These are phyloP conservation scores for Blastomyces parvus DNA, from an alignment of 2,329 filamentous ascomycete genomes.

Conservation along the genomic window DNA sequence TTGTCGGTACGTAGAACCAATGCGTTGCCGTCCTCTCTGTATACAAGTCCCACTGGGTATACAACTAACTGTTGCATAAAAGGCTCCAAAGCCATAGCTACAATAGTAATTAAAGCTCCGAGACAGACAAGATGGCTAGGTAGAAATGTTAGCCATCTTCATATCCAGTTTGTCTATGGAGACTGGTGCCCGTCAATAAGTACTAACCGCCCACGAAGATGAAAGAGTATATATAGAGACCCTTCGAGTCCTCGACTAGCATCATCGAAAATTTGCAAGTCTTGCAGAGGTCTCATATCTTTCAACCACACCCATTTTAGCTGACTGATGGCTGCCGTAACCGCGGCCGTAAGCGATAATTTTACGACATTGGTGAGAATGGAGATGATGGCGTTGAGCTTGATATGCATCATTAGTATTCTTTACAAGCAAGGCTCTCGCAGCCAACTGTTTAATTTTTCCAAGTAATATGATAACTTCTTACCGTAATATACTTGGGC, in stretches of 20 bases:
- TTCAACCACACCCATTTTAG: constrained; percentile 29
- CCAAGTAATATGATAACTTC: background rate
- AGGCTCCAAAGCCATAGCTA: background rate
- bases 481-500: background rate
- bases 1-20: background rate
- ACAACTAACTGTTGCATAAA: constrained; percentile 1
- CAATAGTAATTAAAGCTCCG: background rate
- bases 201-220: background rate
- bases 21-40: background rate
- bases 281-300: constrained; percentile 15
- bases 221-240: background rate
- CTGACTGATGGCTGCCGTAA: constrained; percentile 28
- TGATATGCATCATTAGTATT: background rate
- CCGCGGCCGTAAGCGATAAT: constrained; percentile 23
- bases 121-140: constrained; percentile 2
- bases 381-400: constrained; percentile 27
- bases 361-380: constrained; percentile 27
- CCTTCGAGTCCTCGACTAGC: constrained; percentile 24
- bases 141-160: background rate
- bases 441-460: background rate
- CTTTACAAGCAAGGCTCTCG: background rate
- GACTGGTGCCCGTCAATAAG: background rate
- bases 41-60: background rate
- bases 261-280: constrained; percentile 24
- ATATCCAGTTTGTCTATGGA: background rate